Evolutionary conservation across 768 basidiomycete species (phyloP).

Genomic region (Amanita muscaria): DNA sequence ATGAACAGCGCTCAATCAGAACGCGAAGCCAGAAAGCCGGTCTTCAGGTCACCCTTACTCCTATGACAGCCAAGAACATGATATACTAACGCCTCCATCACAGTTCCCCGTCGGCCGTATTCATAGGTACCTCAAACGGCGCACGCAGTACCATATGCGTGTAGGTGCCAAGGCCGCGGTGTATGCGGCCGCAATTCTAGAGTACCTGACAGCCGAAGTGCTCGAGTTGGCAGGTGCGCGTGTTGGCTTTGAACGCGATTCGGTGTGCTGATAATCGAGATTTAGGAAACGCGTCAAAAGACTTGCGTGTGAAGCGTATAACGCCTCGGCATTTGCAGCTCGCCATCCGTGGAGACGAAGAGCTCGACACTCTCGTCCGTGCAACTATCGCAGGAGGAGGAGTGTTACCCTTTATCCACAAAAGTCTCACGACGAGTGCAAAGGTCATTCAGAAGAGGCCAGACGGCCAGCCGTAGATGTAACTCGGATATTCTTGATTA

Average conservation of each 20-base stretch:
- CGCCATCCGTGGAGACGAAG: slow-evolving; percentile 95
- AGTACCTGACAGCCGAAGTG: slow-evolving; percentile 95
- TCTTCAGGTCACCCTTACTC: slow-evolving; percentile 51
- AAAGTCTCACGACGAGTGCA: slow-evolving; percentile 54
- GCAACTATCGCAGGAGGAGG: slow-evolving; percentile 92
- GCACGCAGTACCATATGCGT: slow-evolving; percentile 88
- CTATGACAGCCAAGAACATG: no score
- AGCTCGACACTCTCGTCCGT: slow-evolving; percentile 89
- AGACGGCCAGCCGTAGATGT: slow-evolving; percentile 13
- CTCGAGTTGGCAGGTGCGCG: slow-evolving; percentile 84
- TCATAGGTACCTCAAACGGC: slow-evolving; percentile 87
- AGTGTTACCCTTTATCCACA: slow-evolving; percentile 84
- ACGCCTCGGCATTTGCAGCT: slow-evolving; percentile 93
- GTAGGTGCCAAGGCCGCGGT: slow-evolving; percentile 98
- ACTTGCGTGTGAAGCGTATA: slow-evolving; percentile 95
- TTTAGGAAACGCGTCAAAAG: slow-evolving; percentile 91
- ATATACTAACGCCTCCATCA: no score
- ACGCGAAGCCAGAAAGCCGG: slow-evolving; percentile 82
- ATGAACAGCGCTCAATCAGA: slow-evolving; percentile 36
- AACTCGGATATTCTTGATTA: neutral
- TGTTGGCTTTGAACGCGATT: slow-evolving; percentile 7
- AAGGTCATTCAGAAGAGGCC: slow-evolving; percentile 42
- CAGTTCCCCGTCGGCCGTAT: slow-evolving; percentile 98
- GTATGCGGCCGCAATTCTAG: slow-evolving; percentile 91
- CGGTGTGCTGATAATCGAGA: neutral